A percentile compares a stretch with the other conserved stretches of the same genome.
Conservation (phyloP, 192 early-diverging fungal species). For the Neocallimastix lanati region DNA sequence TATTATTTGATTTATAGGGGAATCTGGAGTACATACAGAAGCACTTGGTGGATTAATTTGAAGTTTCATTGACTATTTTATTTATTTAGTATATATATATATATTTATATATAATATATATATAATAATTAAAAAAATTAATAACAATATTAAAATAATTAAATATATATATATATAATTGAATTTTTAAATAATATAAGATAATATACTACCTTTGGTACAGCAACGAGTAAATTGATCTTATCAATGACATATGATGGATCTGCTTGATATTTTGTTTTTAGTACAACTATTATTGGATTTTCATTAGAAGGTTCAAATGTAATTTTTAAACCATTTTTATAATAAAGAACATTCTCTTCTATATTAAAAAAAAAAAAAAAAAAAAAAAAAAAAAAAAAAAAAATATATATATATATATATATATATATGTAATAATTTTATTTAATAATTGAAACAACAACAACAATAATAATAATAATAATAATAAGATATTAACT, state of each 20-base stretch:
- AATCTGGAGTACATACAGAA: constrained; percentile 35
- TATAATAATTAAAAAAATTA: no score
- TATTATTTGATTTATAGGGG: constrained; percentile 57
- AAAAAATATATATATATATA: no score
- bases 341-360: constrained; percentile 26
- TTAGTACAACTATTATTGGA: constrained; percentile 46
- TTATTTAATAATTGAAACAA: no score
- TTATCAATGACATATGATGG: neutral
- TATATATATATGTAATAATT: no score
- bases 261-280: constrained; percentile 19
- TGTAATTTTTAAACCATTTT: constrained; percentile 57
- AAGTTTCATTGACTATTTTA: constrained; percentile 49
- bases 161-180: no score
- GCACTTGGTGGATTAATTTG: constrained; percentile 63
- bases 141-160: no score
- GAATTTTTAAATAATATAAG: no score
- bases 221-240: constrained; percentile 64
- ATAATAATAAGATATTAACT: no score
- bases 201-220: constrained; percentile 68
- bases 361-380: neutral
- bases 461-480: no score
- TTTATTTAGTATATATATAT: neutral
- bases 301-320: constrained; percentile 53
- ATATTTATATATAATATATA: no score
- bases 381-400: neutral